These are phyloP conservation scores for Wickerhamiella brachini DNA, from an alignment of 805 yeast genomes.

Conservation along the genomic window DNA sequence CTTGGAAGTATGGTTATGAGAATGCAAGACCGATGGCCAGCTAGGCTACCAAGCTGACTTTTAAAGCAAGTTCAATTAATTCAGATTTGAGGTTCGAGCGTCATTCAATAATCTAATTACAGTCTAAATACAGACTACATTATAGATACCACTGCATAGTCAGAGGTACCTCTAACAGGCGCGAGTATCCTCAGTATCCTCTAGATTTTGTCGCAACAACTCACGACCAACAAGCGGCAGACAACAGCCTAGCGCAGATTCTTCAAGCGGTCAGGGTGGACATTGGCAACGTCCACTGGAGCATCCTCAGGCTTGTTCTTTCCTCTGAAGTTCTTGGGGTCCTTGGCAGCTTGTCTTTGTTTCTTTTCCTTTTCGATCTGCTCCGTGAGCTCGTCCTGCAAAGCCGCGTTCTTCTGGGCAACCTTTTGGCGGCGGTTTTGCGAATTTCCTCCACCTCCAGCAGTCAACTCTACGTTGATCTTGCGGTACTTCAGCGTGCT, in stretches of 20 bases:
- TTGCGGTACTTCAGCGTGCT: conserved; percentile 52
- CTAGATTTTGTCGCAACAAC: too few species aligned
- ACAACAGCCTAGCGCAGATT: not conserved
- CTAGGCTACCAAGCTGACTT: too few species aligned
- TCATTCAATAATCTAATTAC: too few species aligned
- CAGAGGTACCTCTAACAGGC: too few species aligned
- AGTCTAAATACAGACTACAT: too few species aligned
- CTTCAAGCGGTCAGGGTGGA: conserved; percentile 6
- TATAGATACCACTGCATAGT: too few species aligned
- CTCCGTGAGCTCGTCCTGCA: conserved; percentile 54
- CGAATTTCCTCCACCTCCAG: conserved; percentile 96
- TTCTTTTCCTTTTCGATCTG: conserved; percentile 33
- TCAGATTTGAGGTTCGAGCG: too few species aligned
- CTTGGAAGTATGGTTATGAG: too few species aligned
- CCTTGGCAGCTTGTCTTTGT: conserved; percentile 5
- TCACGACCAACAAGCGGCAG: too few species aligned
- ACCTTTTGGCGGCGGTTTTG: conserved; percentile 45
- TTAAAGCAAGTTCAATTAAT: too few species aligned
- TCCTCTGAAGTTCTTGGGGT: not conserved
- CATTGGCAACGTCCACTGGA: conserved; percentile 1
- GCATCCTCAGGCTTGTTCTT: conserved; percentile 2
- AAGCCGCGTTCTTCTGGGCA: conserved; percentile 61
- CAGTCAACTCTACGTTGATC: conserved; percentile 91
- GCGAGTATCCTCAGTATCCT: too few species aligned
- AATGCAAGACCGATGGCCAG: too few species aligned